Evolutionary conservation across 2,329 filamentous ascomycete species (phyloP), one percentile per base, ranked within the genome.

Genomic region (Cladobotryum mycophilum): DNA sequence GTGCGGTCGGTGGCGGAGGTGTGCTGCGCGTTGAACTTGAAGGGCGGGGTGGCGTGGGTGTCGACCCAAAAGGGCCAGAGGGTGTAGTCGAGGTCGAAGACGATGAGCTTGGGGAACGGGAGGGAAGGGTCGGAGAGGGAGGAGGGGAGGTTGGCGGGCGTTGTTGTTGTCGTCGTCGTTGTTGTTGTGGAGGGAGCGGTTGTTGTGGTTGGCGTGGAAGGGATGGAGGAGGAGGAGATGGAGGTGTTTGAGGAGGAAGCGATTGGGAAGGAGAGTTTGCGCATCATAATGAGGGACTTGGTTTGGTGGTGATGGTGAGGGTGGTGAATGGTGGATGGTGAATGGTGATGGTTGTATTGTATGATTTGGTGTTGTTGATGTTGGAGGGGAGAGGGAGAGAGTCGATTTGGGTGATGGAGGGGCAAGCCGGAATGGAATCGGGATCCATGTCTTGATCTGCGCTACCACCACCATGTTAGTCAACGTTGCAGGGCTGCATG

Each of bases 41-140:
- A 71, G 0, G 90, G 91, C 6, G 83, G 79, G 20, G 82, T 81
- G 60, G 93, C 86, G 70, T 96, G 91, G 3, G 90, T 96, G 73
- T 97, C 93, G 1, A 95, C 85, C 92, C 92, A 97, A 71, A 96
- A 96, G 4, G 91, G 90, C 93, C 92, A 97, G n/a, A 97, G 78
- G 0, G 93, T 97, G 76, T 96, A 97, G 76, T 97, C 92, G 55
- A 97, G 82, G 67, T 97, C 93, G 72, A 97, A 96, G 56, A 93
- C 88, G 60, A 97, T 79, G 58, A 96, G 78, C 55, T 85, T 83
- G 0, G 91, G 91, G 1, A 96, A 79, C 0, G 89, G 88, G 0
- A 83, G 79, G 13, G 59, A 47, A 40, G 81, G 69, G 67, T 80
- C 75, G 57, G 65, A 61, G 36, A 81, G 73, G 58, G 75, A 72